phyloP scores from a whole-genome alignment of 495 filamentous ascomycete species.

The Penicillium antarcticum region DNA sequence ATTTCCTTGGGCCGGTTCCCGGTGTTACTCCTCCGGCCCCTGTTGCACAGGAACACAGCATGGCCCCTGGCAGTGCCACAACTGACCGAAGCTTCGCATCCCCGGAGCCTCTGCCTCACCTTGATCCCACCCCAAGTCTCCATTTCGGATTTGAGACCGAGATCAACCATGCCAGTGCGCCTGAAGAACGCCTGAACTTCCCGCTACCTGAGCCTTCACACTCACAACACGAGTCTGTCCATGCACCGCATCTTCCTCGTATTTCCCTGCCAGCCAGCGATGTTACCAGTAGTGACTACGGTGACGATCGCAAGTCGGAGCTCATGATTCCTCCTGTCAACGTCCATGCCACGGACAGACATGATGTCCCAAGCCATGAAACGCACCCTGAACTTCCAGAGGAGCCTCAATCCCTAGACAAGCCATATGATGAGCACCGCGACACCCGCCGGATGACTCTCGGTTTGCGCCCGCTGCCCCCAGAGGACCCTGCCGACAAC shows the following conservation, averaged over 20 bases:
- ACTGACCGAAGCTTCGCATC: conserved; percentile 29
- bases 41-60: conserved; percentile 13
- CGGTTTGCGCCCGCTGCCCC: conserved; percentile 88
- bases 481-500: conserved; percentile 79
- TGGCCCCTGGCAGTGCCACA: conserved; percentile 12
- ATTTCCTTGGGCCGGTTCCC: conserved; percentile 6
- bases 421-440: conserved; percentile 36
- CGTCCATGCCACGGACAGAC: conserved; percentile 22
- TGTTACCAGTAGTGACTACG: conserved; percentile 55
- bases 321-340: conserved; percentile 34
- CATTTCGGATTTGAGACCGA: conserved; percentile 19
- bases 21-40: conserved; percentile 10
- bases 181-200: conserved; percentile 26
- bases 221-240: conserved; percentile 6
- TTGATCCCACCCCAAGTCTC: conserved; percentile 10
- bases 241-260: conserved; percentile 28
- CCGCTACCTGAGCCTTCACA: conserved; percentile 21
- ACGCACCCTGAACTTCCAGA: conserved; percentile 18
- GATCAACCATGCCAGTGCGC: neutral
- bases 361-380: conserved; percentile 7
- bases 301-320: conserved; percentile 55
- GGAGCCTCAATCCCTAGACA: conserved; percentile 24
- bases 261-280: conserved; percentile 47
- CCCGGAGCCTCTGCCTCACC: conserved; percentile 13
- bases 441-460: conserved; percentile 78